These are phyloP conservation scores for Oryza nivara DNA, from an alignment of 176 grass and related monocot species.

Conservation along the genomic window DNA sequence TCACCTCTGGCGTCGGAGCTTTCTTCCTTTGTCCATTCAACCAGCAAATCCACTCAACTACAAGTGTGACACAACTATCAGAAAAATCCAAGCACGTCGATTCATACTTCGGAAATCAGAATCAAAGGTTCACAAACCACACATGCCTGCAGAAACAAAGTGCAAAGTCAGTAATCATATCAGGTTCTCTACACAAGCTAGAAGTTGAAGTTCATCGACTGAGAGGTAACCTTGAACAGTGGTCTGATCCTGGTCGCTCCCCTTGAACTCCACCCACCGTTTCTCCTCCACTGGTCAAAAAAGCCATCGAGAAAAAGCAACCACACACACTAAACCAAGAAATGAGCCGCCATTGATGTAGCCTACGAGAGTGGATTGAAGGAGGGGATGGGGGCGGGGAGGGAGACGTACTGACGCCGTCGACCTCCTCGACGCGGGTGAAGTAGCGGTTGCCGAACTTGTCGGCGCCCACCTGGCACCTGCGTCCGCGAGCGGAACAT, in stretches of 20 bases:
- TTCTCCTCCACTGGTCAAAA: conserved; percentile 70
- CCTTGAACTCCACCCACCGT: conserved; percentile 93
- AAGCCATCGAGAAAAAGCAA: background rate
- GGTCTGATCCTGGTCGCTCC: conserved; percentile 70
- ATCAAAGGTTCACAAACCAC: conserved; percentile 36
- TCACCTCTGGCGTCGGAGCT: conserved; percentile 82
- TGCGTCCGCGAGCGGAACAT: conserved; percentile 69
- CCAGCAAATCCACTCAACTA: conserved; percentile 99
- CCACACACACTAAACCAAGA: background rate
- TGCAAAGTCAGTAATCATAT: background rate
- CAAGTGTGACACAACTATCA: conserved; percentile 40
- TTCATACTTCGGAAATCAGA: background rate
- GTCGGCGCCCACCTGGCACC: conserved; percentile 61
- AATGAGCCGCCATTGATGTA: background rate
- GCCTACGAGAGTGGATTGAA: background rate
- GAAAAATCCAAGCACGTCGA: conserved; percentile 9
- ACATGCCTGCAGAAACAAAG: conserved; percentile 54
- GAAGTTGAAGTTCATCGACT: background rate
- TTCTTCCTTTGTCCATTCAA: conserved; percentile 95
- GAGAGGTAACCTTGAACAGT: conserved; percentile 71
- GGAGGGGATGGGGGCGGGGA: background rate
- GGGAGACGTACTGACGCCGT: conserved; percentile 57
- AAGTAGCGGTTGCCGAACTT: conserved; percentile 84
- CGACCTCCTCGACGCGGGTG: conserved; percentile 75
- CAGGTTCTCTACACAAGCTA: background rate